Base-by-base conservation (phyloP, 169 alveolate species). In the Babesia divergens region DNA sequence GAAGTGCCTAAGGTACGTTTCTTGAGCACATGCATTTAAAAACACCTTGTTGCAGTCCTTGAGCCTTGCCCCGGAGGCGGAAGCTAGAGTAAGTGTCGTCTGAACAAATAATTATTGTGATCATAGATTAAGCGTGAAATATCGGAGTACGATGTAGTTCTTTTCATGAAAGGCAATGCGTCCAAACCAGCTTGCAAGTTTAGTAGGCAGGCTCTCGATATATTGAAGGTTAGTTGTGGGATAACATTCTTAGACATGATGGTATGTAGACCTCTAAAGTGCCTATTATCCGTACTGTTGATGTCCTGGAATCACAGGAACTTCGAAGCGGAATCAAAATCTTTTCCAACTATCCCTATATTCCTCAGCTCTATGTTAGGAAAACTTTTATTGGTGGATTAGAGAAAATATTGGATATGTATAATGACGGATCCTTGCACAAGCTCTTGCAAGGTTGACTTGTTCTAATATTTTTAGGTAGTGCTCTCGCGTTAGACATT, bases 371-470 rank as follows among this genome's bases (percentile, higher is more conserved):
- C 49, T 95, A 92, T 82, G 89, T 94, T 0, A 82, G 92, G 16
- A 84, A 91, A 22, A 84, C 91, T 47, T 92, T 95, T 72, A 65
- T 95, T 35, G 97, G 98, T n/a, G 97, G 97, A 20, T 81, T 93
- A 62, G 97, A 95, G 76, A 91, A 91, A 59, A 37, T 95, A 52
- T 66, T 68, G 24, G 94, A 89, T 54, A 93, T 95, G 95, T 95
- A 91, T 65, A 84, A 86, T 49, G 92, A 89, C 37, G 95, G 94
- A 14, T 46, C 91, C 35, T 77, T 95, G 18, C 82, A 93, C 65
- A 90, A 89, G 58, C 44, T 93, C 20, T 16, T 76, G 0, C 32
- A 38, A 42, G 69, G 55, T 13, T 31, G 51, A 26, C n/a, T n/a
- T n/a, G n/a, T n/a, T n/a, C n/a, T n/a, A n/a, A n/a, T n/a, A n/a